Percentiles rank a stretch among this genome's conserved stretches.
Conservation (phyloP, 2,329 filamentous ascomycete genomes). For the Myrmaecium sp. region DNA sequence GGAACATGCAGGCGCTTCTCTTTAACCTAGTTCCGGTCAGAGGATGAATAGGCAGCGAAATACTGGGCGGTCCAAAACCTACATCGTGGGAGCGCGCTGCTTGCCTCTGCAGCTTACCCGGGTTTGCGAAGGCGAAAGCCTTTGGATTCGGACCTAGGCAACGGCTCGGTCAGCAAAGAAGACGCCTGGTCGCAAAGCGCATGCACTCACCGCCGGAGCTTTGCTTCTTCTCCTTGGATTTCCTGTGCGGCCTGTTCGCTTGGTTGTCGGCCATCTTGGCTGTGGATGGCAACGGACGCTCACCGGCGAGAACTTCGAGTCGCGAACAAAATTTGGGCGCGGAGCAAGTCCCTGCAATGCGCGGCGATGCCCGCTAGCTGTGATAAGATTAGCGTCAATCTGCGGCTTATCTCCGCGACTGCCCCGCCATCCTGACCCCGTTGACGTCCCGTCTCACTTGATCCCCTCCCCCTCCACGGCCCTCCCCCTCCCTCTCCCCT, state of each 20-base stretch:
- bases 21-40: conserved; percentile 50
- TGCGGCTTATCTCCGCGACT: conserved; percentile 2
- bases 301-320: conserved; percentile 3
- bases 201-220: conserved; percentile 44
- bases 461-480: no score
- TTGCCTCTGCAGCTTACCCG: conserved; percentile 62
- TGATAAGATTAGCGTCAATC: conserved; percentile 1
- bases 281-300: conserved; percentile 3
- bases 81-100: conserved; percentile 59
- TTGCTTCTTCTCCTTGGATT: conserved; percentile 79
- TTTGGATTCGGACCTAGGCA: conserved; percentile 61
- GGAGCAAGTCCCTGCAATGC: conserved; percentile 1
- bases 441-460: no score
- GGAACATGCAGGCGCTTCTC: conserved; percentile 95
- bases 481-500: no score
- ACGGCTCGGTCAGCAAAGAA: conserved; percentile 5
- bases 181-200: conserved; percentile 4
- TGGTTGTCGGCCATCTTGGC: conserved; percentile 56
- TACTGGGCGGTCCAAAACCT: conserved; percentile 12
- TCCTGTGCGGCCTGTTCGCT: conserved; percentile 68
- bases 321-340: conserved; percentile 4
- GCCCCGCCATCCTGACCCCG: background rate
- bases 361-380: background rate
- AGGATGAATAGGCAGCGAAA: background rate
- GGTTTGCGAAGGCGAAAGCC: conserved; percentile 71